Evolutionary conservation across 805 yeast species (phyloP).

Genomic region (Kodamaea jinghongensis): DNA sequence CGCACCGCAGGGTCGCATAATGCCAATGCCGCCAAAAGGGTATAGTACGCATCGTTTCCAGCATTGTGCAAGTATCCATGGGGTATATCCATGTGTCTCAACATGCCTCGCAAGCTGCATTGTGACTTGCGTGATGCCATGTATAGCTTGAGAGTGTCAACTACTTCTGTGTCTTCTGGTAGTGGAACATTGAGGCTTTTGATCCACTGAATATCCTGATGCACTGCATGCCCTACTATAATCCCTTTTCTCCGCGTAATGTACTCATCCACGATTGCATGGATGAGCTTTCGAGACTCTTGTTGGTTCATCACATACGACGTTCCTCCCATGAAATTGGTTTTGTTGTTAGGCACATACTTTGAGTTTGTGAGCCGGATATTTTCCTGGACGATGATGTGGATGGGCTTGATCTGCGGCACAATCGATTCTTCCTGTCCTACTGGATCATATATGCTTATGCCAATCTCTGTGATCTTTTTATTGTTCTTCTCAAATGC

Average conservation of each 20-base stretch:
- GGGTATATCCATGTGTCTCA: conserved; percentile 19
- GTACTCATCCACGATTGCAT: conserved; percentile 15
- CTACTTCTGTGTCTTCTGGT: conserved; percentile 9
- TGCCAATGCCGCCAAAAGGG: conserved; percentile 23
- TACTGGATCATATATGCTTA: conserved; percentile 23
- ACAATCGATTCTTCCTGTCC: conserved; percentile 13
- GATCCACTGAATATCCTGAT: conserved; percentile 15
- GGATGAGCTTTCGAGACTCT: conserved; percentile 13
- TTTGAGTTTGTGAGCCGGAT: conserved; percentile 14
- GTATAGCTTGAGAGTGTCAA: conserved; percentile 21
- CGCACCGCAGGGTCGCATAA: conserved; percentile 23
- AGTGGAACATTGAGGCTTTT: conserved; percentile 13
- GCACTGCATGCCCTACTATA: conserved; percentile 18
- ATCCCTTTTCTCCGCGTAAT: conserved; percentile 15
- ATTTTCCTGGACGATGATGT: conserved; percentile 21
- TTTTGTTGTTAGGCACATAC: conserved; percentile 24
- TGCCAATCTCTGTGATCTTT: conserved; percentile 24
- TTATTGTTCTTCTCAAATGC: conserved; percentile 19
- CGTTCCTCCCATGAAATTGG: conserved; percentile 19
- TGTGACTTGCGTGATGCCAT: conserved; percentile 14
- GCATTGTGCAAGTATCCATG: conserved; percentile 28
- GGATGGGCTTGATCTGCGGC: conserved; percentile 19
- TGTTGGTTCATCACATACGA: conserved; percentile 15
- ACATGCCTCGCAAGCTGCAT: conserved; percentile 20
- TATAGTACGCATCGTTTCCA: conserved; percentile 29